Percentiles rank a stretch among this genome's conserved stretches.
Evolutionary conservation across 768 basidiomycete species (phyloP).

Genomic region (Cystofilobasidium macerans): DNA sequence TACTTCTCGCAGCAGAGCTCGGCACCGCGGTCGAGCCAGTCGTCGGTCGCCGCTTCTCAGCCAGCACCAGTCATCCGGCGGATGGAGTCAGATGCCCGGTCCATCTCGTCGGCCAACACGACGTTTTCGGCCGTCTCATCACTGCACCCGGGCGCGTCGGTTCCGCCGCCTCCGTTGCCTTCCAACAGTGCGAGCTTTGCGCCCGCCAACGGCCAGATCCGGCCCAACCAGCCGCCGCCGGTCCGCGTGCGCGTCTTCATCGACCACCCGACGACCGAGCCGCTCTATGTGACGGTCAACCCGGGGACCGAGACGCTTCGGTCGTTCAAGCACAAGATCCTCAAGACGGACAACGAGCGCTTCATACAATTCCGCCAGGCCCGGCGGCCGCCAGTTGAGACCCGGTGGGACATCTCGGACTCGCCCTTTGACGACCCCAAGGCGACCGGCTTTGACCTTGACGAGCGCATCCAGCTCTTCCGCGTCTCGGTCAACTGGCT

Average conservation of each 20-base stretch:
- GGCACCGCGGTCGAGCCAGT: not conserved
- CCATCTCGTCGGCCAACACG: conserved; percentile 2
- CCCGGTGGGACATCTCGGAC: conserved; percentile 17
- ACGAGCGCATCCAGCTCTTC: conserved; percentile 18
- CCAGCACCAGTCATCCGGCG: not conserved
- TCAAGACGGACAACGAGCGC: conserved; percentile 23
- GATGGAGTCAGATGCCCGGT: not conserved
- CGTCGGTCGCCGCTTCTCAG: not conserved
- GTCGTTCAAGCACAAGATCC: conserved; percentile 26
- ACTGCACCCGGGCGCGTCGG: not conserved
- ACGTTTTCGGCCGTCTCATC: conserved; percentile 5
- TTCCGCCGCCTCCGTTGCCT: not conserved
- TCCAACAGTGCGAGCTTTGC: not conserved
- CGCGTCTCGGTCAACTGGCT: conserved; percentile 16
- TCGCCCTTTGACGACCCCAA: conserved; percentile 1
- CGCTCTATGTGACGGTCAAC: conserved; percentile 24
- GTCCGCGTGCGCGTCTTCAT: conserved; percentile 24
- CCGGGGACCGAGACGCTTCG: conserved; percentile 22
- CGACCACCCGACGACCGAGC: conserved; percentile 26
- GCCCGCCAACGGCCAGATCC: not conserved
- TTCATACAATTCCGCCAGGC: conserved; percentile 21
- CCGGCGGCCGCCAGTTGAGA: conserved; percentile 22
- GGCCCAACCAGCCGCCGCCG: not conserved
- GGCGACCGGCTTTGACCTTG: conserved; percentile 14
- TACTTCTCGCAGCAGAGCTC: not conserved